Evolutionary conservation across 306 rosid genomes (phyloP), one percentile per base, ranked within the genome.

Genomic region (Cucurbita moschata): DNA sequence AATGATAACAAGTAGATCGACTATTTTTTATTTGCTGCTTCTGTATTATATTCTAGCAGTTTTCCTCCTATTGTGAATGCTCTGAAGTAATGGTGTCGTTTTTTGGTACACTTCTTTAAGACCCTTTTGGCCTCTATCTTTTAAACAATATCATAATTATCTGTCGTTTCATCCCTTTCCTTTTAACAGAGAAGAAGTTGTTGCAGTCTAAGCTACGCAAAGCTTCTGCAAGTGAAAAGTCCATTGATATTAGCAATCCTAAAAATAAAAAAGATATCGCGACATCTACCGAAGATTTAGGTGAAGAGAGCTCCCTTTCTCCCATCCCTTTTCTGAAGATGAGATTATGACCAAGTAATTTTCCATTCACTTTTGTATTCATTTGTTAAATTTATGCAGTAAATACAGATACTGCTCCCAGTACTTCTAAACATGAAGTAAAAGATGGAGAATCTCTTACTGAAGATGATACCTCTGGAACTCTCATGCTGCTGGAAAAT

Each of bases 251-350:
- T 55, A 80, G 53, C 75, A 76, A 75, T 72, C 81, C 62, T 79
- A 40, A 74, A 49, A 73, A 76, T 54, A 91, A 84, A 84, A 88
- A 78, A 83, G 96, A 95, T 49, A 74, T 78, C 40, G 88, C 89
- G 57, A 91, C 96, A 57, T 89, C 96, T 63, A 95, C 99, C 1
- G 96, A 85, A 73, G 97, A 95, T 80, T 85, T 95, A 84, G 97
- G 99, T 95, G 77, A 57, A 76, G 81, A 65, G 16, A 75, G 50
- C 70, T 43, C 55, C 8, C 5, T 50, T 42, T 61, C 16, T 67
- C 35, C 35, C 60, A 49, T 46, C 21, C 23, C 35, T 56, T 68
- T 75, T 65, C 40, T 60, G 8, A 37, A 46, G 26, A 71, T n/a
- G 37, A 74, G n/a, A 4, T 38, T 42, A 30, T 49, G 74, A 15